These are phyloP conservation scores for Teunomyces barrocoloradensis DNA, from an alignment of 805 yeast genomes.

Conservation along the genomic window DNA sequence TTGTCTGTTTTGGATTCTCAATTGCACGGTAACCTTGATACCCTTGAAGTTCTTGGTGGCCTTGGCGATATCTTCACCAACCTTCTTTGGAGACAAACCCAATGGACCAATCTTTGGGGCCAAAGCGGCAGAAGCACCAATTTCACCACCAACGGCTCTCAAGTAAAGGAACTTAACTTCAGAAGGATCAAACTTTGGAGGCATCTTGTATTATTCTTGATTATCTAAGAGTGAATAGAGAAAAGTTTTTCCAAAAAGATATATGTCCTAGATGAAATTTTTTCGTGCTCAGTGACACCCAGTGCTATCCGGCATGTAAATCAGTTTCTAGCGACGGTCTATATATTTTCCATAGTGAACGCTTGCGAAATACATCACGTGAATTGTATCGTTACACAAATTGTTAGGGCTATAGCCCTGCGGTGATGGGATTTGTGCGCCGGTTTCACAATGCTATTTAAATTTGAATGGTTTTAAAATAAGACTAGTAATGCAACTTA, in stretches of 20 bases:
- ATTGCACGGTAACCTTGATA: slow-evolving; percentile 97
- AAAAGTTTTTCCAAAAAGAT: slow-evolving; percentile 2
- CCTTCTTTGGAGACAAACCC: slow-evolving; percentile 99
- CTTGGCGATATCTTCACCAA: slow-evolving; percentile 99
- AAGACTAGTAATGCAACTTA: too few species aligned
- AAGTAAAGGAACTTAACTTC: slow-evolving; percentile 98
- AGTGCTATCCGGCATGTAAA: background rate
- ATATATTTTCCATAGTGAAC: slow-evolving; percentile 1
- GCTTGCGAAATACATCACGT: background rate
- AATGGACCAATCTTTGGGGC: slow-evolving; percentile 99
- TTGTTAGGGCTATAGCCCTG: background rate
- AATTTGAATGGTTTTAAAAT: too few species aligned
- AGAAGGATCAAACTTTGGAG: slow-evolving; percentile 98
- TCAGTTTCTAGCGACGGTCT: background rate
- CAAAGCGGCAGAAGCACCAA: slow-evolving; percentile 98
- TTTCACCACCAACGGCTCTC: slow-evolving; percentile 99
- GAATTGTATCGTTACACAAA: background rate
- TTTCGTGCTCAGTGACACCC: background rate
- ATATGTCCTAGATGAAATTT: slow-evolving; percentile 3
- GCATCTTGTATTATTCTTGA: slow-evolving; percentile 50
- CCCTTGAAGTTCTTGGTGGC: slow-evolving; percentile 99
- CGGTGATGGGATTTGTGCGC: too few species aligned
- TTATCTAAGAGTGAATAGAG: slow-evolving; percentile 3
- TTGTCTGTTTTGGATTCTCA: slow-evolving; percentile 99
- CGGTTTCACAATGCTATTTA: too few species aligned